Conservation (phyloP, 1,284 basidiomycete genomes). For the Polyporus tsugae region DNA sequence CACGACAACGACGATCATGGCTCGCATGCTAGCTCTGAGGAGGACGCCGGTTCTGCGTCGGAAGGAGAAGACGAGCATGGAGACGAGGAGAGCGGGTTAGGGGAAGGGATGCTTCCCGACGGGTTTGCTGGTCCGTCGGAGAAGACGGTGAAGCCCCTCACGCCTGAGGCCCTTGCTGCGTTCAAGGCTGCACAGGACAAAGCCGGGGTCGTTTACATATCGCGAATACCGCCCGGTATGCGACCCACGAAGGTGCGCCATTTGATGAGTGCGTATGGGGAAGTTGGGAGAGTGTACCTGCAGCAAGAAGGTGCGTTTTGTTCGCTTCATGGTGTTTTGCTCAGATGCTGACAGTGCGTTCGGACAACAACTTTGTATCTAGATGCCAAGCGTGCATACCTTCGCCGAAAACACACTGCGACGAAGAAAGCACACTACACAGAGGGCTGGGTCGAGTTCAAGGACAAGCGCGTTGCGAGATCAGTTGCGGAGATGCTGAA, state of each 20-base stretch:
- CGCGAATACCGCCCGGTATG: conserved; percentile 98
- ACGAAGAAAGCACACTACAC: conserved; percentile 89
- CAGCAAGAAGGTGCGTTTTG: conserved; percentile 77
- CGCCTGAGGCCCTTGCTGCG: conserved; percentile 72
- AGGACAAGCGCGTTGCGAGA: conserved; percentile 91
- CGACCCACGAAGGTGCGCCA: conserved; percentile 96
- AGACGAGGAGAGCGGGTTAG: conserved; percentile 25
- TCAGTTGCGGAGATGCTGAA: conserved; percentile 96
- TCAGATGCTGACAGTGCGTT: conserved; percentile 3
- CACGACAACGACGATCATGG: conserved; percentile 29
- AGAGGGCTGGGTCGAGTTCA: conserved; percentile 99
- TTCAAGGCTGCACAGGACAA: conserved; percentile 75
- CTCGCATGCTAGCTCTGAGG: conserved; percentile 40
- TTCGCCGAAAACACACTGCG: conserved; percentile 78
- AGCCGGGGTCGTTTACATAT: conserved; percentile 93
- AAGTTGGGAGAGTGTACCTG: conserved; percentile 87
- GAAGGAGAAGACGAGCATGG: conserved; percentile 37
- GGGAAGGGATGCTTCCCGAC: conserved; percentile 60
- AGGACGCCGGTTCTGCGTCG: conserved; percentile 33
- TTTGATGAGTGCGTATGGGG: conserved; percentile 86
- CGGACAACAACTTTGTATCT: conserved; percentile 17
- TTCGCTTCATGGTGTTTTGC: background rate
- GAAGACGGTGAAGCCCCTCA: conserved; percentile 74
- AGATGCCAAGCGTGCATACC: conserved; percentile 83
- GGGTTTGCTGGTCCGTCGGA: conserved; percentile 64